phyloP scores from a whole-genome alignment of 108 stramenopile species.

The Cylindrotheca fusiformis region DNA sequence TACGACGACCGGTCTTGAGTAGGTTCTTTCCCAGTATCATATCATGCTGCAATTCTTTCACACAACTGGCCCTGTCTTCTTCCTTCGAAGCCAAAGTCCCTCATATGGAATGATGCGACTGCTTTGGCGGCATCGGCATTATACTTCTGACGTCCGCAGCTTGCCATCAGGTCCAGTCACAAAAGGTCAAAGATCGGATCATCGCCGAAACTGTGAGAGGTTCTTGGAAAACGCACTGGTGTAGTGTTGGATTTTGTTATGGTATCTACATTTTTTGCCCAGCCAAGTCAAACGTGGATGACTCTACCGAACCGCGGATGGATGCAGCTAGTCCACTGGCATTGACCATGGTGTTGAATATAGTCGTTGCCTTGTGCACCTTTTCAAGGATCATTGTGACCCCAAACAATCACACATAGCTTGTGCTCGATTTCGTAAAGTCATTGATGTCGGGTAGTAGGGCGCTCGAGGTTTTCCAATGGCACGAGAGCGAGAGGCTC shows the following conservation, averaged over 20 bases:
- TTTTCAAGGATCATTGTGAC: no score
- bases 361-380: no score
- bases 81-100: slow-evolving; percentile 80
- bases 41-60: slow-evolving; percentile 90
- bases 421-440: no score
- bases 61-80: slow-evolving; percentile 86
- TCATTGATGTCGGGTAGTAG: no score
- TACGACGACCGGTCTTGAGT: slow-evolving; percentile 93
- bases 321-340: slow-evolving; percentile 71
- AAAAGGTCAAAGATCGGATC: slow-evolving; percentile 90
- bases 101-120: slow-evolving; percentile 71
- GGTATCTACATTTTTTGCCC: slow-evolving; percentile 53
- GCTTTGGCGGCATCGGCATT: slow-evolving; percentile 83
- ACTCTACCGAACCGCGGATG: slow-evolving; percentile 69
- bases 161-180: slow-evolving; percentile 89
- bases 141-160: slow-evolving; percentile 80
- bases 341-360: slow-evolving; percentile 11
- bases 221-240: slow-evolving; percentile 61
- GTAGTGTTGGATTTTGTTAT: slow-evolving; percentile 52
- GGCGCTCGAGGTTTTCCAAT: no score
- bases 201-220: slow-evolving; percentile 65
- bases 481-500: no score
- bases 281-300: slow-evolving; percentile 83
- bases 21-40: slow-evolving; percentile 93
- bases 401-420: no score